Evolutionary conservation across 1,284 basidiomycete genomes (phyloP), one percentile per base, ranked within the genome.

Genomic region (Filobasidium uniguttulatum): DNA sequence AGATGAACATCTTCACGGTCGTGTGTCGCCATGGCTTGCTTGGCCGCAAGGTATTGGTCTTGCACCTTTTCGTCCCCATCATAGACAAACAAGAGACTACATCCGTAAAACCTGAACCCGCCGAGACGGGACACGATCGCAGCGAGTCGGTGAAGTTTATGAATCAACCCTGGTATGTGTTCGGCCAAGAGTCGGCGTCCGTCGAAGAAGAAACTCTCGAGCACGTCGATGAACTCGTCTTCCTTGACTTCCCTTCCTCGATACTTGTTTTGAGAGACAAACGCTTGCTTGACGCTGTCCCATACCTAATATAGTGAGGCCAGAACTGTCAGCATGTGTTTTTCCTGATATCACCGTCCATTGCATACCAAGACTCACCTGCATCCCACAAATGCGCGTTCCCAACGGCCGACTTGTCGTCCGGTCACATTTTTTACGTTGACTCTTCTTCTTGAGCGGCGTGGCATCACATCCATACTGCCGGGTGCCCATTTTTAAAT

Each of bases 381-480:
- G 94, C 90, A 97, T 97, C 7, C 93, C 94, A 67, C 93, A 99
- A 55, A 98, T 83, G 56, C 93, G 78, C 23, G 93, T 86, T 2
- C 94, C 93, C 37, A 96, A 73, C 14, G 81, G 79, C 57, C 87
- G 76, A 62, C 88, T 93, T 14, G 93, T 98, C 46, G 94, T 97
- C 55, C 83, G 77, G 67, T 96, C 89, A 66, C 93, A 97, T 71
- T 99, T 99, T 71, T 93, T 94, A 44, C 93, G 81, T 72, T 99
- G 94, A 62, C 88, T 94, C 71, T 83, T 85, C 77, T 94, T 96
- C 75, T 99, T 99, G 50, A 80, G 76, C 0, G 82, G 73, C 3
- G 85, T 87, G 20, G 93, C 93, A 61, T 97, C 88, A 69, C 94
- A 85, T 14, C 94, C 94, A 69, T 98, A 97, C 71, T 99, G 93